A percentile compares a stretch with the other conserved stretches of the same genome.
Evolutionary conservation across 2,329 filamentous ascomycete genomes (phyloP).

Genomic region (Phyllosticta capitalensis): DNA sequence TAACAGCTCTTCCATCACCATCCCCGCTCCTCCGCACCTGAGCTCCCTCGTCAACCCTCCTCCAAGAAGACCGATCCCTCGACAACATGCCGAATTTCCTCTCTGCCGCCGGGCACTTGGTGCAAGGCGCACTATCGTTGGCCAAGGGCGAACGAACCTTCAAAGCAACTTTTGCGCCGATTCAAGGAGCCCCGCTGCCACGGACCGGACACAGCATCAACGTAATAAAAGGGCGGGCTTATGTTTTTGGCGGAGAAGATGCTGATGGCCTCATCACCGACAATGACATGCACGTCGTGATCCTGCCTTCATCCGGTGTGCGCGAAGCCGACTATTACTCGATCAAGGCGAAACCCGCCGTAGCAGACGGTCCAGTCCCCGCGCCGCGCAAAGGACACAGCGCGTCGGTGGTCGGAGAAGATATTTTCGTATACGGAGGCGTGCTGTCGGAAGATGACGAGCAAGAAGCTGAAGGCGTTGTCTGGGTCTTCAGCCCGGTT

Average conservation of each 20-base stretch:
- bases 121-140: constrained; percentile 26
- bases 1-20: not conserved
- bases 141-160: constrained; percentile 38
- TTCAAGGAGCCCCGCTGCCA: constrained; percentile 36
- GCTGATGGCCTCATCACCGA: constrained; percentile 33
- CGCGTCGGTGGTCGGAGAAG: constrained; percentile 33
- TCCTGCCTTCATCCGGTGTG: constrained; percentile 38
- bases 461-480: constrained; percentile 24
- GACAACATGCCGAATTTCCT: not conserved
- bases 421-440: constrained; percentile 38
- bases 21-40: not conserved
- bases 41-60: not conserved
- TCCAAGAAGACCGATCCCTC: not conserved
- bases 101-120: not conserved
- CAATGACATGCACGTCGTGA: constrained; percentile 44
- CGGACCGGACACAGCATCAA: constrained; percentile 45
- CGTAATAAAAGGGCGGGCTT: constrained; percentile 44
- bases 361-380: constrained; percentile 26
- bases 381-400: constrained; percentile 33
- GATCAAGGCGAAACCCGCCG: constrained; percentile 27
- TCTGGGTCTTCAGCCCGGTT: constrained; percentile 37
- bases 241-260: constrained; percentile 45
- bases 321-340: constrained; percentile 33
- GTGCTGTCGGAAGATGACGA: constrained; percentile 25
- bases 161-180: constrained; percentile 40